These are phyloP conservation scores for Cystoisospora suis DNA, from an alignment of 169 alveolate species.

Conservation along the genomic window DNA sequence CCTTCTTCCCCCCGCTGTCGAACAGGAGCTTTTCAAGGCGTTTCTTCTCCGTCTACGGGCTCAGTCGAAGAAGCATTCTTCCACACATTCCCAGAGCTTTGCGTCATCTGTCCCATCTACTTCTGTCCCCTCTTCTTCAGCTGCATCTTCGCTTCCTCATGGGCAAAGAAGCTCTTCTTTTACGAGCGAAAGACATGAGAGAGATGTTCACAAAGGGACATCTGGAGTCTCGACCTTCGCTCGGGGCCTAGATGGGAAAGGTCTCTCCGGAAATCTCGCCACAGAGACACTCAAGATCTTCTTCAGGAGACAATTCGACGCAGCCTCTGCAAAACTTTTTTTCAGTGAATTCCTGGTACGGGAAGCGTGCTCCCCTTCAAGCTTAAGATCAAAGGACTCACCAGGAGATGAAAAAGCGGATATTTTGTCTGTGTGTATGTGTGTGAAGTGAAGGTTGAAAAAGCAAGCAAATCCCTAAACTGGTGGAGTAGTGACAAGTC, in stretches of 20 bases:
- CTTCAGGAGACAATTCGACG: background rate
- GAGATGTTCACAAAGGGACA: too few relatives aligned
- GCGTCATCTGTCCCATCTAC: too few relatives aligned
- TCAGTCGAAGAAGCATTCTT: background rate
- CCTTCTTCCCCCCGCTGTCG: slow-evolving; percentile 60
- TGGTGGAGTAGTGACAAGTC: too few relatives aligned
- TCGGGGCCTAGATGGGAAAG: background rate
- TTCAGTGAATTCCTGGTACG: background rate
- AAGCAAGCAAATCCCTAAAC: too few relatives aligned
- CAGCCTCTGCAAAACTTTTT: background rate
- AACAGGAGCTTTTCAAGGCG: slow-evolving; percentile 49
- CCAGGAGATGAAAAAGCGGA: too few relatives aligned
- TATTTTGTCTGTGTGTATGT: too few relatives aligned
- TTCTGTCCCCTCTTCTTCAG: background rate
- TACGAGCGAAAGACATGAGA: too few relatives aligned
- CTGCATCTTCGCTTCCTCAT: too few relatives aligned
- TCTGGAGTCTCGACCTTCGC: background rate
- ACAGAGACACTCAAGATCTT: slow-evolving; percentile 5
- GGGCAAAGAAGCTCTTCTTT: background rate
- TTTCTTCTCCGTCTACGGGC: slow-evolving; percentile 43
- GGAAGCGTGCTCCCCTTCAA: too few relatives aligned
- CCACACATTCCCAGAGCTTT: too few relatives aligned
- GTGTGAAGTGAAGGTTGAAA: too few relatives aligned
- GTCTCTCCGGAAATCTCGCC: background rate
- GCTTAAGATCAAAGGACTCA: too few relatives aligned